phyloP scores from a whole-genome alignment of 164 flowering plant genomes.

The Sedum album region DNA sequence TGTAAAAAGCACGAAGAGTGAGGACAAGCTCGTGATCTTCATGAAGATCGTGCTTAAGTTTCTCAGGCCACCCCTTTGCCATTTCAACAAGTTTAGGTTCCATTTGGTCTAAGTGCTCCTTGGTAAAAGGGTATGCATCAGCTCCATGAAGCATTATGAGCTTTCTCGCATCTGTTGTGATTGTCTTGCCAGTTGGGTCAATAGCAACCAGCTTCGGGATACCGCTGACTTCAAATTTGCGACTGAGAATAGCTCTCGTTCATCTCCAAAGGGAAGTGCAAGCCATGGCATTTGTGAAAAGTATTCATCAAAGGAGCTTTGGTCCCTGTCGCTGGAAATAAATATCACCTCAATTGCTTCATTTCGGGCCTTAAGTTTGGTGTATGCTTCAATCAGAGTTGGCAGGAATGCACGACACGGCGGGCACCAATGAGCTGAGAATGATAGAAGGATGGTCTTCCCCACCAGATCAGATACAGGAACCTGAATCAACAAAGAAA shows the following conservation, averaged over 20 bases:
- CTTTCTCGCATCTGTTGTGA: constrained; percentile 34
- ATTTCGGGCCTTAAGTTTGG: constrained; percentile 46
- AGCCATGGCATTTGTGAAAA: constrained; percentile 66
- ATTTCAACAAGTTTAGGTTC: constrained; percentile 29
- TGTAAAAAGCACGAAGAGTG: constrained; percentile 19
- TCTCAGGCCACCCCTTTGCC: constrained; percentile 68
- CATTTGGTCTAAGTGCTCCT: constrained; percentile 36
- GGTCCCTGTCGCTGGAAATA: constrained; percentile 48
- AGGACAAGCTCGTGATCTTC: constrained; percentile 47
- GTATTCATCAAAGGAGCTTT: constrained; percentile 43
- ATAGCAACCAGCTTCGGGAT: constrained; percentile 51
- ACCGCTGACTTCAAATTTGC: constrained; percentile 38
- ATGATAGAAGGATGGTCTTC: constrained; percentile 54
- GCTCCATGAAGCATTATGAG: constrained; percentile 40
- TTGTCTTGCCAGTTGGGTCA: constrained; percentile 44
- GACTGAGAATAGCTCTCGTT: constrained; percentile 25
- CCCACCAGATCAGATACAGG: constrained; percentile 57
- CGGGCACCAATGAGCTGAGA: constrained; percentile 69
- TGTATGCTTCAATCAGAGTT: constrained; percentile 42
- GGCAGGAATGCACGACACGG: constrained; percentile 63
- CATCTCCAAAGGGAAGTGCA: constrained; percentile 60
- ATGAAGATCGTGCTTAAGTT: constrained; percentile 37
- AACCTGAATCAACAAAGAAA: constrained; percentile 14
- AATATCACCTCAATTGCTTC: constrained; percentile 55
- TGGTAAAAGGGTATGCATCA: constrained; percentile 67